Base-by-base conservation (phyloP, 1,284 basidiomycete species). In the Marasmius sp. region DNA sequence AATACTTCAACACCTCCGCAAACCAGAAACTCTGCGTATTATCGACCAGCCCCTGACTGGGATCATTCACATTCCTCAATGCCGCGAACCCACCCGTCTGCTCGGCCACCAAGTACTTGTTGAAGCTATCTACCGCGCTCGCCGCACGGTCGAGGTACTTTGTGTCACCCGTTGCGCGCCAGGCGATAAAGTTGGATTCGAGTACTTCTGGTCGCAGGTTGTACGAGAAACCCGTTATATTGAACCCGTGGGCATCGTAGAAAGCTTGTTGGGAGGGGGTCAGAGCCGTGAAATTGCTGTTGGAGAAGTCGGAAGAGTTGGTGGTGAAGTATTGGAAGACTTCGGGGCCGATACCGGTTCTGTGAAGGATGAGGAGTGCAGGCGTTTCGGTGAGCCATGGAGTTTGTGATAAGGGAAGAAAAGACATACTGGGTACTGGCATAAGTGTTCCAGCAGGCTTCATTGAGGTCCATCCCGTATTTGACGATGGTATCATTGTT, bases 371-470 rank as follows among this genome's bases (percentile, higher is more conserved):
- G 14, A 37, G 39, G 38, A 10, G 27, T 2, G 27, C 27, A 27
- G 27, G 27, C 27, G 27, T 27, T 45, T 18, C 27, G 5, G 27
- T 27, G 22, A 6, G 12, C 33, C 11, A 43, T 20, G 22, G 34
- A n/a, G 33, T 22, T 7, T 12, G 18, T 2, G 34, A 18, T 27
- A 1, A 12, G 6, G 20, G 1, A 18, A 18, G 45, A 9, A 55
- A 55, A 14, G 6, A 71, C 86, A 61, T 71, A 90, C 89, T 77
- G 79, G 20, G 87, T 89, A 65, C 86, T 83, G 2, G 83, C 81
- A 68, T 91, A 91, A 0, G 89, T 91, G 69, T 91, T 91, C 86
- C 87, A 88, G 76, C 89, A 91, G 5, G 80, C 85, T 61, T 91
- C 88, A 37, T 81, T 82, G 20, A 91, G 76, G 22, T 82, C 67